These are phyloP conservation scores for Candida freyschussii DNA, from an alignment of 1,139 yeast genomes.

Conservation along the genomic window DNA sequence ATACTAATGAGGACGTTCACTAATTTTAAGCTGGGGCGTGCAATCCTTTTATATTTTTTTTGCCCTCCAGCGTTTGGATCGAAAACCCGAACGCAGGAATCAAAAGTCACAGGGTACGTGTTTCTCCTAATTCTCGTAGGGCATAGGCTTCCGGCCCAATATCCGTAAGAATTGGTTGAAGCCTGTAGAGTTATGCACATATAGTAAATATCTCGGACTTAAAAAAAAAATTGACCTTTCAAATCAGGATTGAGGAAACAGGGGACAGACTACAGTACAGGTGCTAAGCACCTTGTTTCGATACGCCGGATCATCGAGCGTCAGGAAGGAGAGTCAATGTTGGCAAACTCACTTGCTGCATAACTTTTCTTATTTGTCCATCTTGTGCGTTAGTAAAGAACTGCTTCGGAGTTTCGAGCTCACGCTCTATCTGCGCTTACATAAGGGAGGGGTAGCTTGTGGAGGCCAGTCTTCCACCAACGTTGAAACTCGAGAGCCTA, in stretches of 20 bases:
- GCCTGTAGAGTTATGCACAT: background rate
- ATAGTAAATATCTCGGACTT: background rate
- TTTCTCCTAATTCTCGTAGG: too few species aligned
- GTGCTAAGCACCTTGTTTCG: too few species aligned
- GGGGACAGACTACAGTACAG: too few species aligned
- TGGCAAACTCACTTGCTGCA: background rate
- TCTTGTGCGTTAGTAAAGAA: too few species aligned
- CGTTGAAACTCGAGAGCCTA: background rate
- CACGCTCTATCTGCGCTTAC: conserved; percentile 4
- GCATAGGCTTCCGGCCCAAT: too few species aligned
- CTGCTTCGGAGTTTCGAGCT: background rate
- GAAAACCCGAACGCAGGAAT: too few species aligned
- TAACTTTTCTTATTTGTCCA: background rate
- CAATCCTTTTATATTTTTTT: conserved; percentile 4
- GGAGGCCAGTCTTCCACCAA: conserved; percentile 13
- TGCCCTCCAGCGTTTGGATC: background rate
- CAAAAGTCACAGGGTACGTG: too few species aligned
- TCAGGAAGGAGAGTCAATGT: too few species aligned
- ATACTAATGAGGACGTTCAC: background rate
- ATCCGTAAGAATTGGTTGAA: background rate
- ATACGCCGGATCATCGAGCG: too few species aligned
- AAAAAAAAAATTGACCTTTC: background rate
- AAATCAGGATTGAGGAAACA: background rate
- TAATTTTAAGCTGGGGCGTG: conserved; percentile 1
- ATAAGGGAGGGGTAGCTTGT: conserved; percentile 17